These are phyloP conservation scores for Chlorella vulgaris DNA, from an alignment of 139 green algal species.

Conservation along the genomic window DNA sequence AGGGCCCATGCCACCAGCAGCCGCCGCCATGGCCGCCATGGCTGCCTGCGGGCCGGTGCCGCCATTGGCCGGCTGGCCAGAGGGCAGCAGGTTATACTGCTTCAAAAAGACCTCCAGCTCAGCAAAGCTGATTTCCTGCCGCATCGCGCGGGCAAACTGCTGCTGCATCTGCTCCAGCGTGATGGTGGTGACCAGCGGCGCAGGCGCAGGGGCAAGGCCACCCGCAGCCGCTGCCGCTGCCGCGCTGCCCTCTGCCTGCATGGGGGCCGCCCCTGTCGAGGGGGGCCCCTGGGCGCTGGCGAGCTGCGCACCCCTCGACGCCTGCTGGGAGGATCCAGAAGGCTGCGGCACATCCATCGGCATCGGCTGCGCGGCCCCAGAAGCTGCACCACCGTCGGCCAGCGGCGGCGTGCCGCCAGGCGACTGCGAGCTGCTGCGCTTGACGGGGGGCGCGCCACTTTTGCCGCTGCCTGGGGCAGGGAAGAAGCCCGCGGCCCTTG, in stretches of 20 bases:
- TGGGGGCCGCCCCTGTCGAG: background rate
- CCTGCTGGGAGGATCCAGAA: background rate
- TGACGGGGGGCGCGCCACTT: background rate
- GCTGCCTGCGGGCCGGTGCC: background rate
- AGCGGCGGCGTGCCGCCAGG: background rate
- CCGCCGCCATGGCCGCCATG: background rate
- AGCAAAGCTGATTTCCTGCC: conserved; percentile 37
- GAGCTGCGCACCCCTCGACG: conserved; percentile 11
- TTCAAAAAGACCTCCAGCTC: conserved; percentile 34
- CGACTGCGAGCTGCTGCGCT: background rate
- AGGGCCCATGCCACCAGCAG: background rate
- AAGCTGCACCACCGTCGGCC: background rate
- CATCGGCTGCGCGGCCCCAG: background rate
- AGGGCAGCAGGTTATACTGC: conserved; percentile 37
- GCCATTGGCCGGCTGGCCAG: background rate
- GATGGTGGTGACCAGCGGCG: background rate
- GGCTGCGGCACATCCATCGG: background rate
- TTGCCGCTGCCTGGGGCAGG: background rate
- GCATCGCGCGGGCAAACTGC: conserved; percentile 32
- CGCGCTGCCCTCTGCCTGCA: background rate
- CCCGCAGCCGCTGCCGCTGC: no score
- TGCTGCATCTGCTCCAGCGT: conserved; percentile 37
- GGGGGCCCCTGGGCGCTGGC: background rate
- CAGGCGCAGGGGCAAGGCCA: background rate
- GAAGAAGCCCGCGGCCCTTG: background rate